A percentile compares a stretch with the other conserved stretches of the same genome.
Evolutionary conservation across 2,329 filamentous ascomycete species (phyloP).

Genomic region (Paraconiothyrium sp.): DNA sequence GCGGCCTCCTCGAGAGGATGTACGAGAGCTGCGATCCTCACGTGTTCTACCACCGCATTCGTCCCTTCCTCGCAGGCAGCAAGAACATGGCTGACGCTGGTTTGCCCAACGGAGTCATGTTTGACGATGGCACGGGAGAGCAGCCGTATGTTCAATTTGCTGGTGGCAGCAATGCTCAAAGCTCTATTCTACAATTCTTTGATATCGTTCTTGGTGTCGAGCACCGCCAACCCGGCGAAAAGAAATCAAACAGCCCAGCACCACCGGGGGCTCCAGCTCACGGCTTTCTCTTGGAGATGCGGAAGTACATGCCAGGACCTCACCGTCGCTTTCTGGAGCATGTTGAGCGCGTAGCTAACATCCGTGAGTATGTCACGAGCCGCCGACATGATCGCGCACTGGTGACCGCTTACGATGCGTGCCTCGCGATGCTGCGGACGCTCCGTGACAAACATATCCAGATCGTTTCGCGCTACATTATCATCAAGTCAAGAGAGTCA

Average conservation of each 20-base stretch:
- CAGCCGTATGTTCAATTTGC: conserved; percentile 82
- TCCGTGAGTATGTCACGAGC: conserved; percentile 80
- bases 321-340: conserved; percentile 90
- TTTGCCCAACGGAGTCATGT: conserved; percentile 84
- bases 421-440: conserved; percentile 78
- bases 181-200: conserved; percentile 96
- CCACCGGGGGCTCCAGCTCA: conserved; percentile 60
- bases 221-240: conserved; percentile 87
- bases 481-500: conserved; percentile 83
- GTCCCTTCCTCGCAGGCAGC: conserved; percentile 94
- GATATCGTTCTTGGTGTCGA: conserved; percentile 90
- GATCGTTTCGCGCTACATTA: conserved; percentile 95
- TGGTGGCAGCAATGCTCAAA: conserved; percentile 96
- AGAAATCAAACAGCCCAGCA: conserved; percentile 51
- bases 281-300: conserved; percentile 98
- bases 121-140: conserved; percentile 79
- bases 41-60: conserved; percentile 94
- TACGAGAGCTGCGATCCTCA: conserved; percentile 94
- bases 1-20: conserved; percentile 82
- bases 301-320: conserved; percentile 92
- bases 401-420: conserved; percentile 87
- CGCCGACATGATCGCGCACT: conserved; percentile 71
- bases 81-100: conserved; percentile 98
- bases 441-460: conserved; percentile 95
- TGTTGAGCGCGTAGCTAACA: conserved; percentile 81